Percentiles rank a stretch among this genome's conserved stretches.
These are phyloP conservation scores for Cercis canadensis DNA, from an alignment of 306 rosid species.

Conservation along the genomic window DNA sequence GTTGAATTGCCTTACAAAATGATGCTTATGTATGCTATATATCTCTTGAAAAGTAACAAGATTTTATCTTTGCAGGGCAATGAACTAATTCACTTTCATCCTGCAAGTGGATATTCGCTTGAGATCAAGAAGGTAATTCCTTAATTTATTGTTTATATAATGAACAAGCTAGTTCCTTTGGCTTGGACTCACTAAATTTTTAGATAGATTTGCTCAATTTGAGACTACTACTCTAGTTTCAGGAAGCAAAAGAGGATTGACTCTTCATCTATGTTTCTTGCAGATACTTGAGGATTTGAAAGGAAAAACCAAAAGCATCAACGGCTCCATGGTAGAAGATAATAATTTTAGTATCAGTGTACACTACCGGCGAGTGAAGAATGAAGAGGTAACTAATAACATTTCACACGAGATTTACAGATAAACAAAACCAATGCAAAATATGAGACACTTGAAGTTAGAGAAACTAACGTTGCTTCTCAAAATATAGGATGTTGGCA, in stretches of 20 bases:
- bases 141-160: neutral
- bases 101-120: slow-evolving; percentile 53
- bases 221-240: neutral
- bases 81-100: slow-evolving; percentile 52
- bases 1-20: slow-evolving; percentile 13
- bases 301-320: slow-evolving; percentile 33
- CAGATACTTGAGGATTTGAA: slow-evolving; percentile 51
- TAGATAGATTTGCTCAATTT: too few species aligned
- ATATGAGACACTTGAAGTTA: neutral
- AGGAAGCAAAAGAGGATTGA: neutral
- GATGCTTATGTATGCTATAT: neutral
- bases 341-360: slow-evolving; percentile 56
- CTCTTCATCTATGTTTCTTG: neutral
- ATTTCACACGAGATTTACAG: neutral
- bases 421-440: neutral
- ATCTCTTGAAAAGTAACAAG: neutral
- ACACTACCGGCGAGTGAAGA: slow-evolving; percentile 59
- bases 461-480: slow-evolving; percentile 19
- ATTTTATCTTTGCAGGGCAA: slow-evolving; percentile 50
- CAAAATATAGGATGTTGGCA: slow-evolving; percentile 48
- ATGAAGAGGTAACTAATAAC: slow-evolving; percentile 47
- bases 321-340: slow-evolving; percentile 56
- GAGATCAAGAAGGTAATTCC: slow-evolving; percentile 52
- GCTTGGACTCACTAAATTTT: neutral
- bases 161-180: neutral